phyloP scores from a whole-genome alignment of 805 yeast genomes.

The Candida xiaguanensis region DNA sequence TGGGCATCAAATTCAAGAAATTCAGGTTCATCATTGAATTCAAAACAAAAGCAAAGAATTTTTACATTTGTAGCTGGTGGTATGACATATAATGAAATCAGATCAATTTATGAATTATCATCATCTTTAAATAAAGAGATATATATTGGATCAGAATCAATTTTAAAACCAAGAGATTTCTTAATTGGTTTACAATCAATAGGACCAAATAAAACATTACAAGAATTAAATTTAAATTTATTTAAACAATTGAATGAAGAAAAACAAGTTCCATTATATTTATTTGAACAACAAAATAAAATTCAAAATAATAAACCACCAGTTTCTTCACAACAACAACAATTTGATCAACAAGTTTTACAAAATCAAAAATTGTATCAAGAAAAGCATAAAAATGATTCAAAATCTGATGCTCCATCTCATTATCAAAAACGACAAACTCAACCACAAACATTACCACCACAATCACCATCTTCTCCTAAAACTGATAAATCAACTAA shows the following conservation, averaged over 20 bases:
- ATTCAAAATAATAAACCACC: slow-evolving; percentile 1
- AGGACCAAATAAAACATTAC: slow-evolving; percentile 34
- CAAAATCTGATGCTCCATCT: slow-evolving; percentile 10
- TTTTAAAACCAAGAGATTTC: slow-evolving; percentile 55
- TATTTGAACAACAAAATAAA: slow-evolving; percentile 27
- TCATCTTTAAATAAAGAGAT: slow-evolving; percentile 63
- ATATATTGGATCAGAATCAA: slow-evolving; percentile 75
- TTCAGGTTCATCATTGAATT: slow-evolving; percentile 5
- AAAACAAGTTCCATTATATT: slow-evolving; percentile 40
- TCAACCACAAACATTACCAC: background rate
- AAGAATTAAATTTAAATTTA: slow-evolving; percentile 39
- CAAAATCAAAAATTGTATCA: slow-evolving; percentile 8
- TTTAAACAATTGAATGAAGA: slow-evolving; percentile 22
- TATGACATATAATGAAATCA: slow-evolving; percentile 73
- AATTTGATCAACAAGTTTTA: slow-evolving; percentile 11
- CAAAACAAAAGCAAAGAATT: slow-evolving; percentile 54
- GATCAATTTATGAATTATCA: slow-evolving; percentile 71
- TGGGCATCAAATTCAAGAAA: slow-evolving; percentile 48
- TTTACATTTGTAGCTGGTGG: slow-evolving; percentile 90
- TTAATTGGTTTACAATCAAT: slow-evolving; percentile 40
- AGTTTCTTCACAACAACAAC: slow-evolving; percentile 2
- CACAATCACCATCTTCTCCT: background rate
- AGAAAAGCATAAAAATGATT: slow-evolving; percentile 5
- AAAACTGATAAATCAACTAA: slow-evolving; percentile 25
- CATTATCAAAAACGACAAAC: slow-evolving; percentile 24